phyloP scores from a whole-genome alignment of 176 grass and related monocot genomes.

The Secale cereale region DNA sequence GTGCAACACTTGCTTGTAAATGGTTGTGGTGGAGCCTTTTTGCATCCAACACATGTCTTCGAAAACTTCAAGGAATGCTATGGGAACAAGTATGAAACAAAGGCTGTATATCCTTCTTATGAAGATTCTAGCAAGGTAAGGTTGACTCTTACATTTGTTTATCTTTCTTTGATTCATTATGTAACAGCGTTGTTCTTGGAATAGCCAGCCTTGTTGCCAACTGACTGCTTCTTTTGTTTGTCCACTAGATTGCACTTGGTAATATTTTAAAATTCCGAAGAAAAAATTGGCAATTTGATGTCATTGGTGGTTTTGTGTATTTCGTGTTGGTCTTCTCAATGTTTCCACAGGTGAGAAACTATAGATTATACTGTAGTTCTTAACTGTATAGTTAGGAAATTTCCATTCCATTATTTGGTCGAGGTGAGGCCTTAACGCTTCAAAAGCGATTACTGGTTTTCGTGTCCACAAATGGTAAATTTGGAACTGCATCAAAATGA shows the following conservation, averaged over 20 bases:
- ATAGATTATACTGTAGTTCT: background rate
- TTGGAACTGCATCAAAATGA: background rate
- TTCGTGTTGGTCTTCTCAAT: slow-evolving; percentile 95
- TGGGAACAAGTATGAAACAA: slow-evolving; percentile 80
- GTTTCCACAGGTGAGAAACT: slow-evolving; percentile 87
- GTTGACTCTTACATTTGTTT: background rate
- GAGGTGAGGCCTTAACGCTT: background rate
- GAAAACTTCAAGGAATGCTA: slow-evolving; percentile 68
- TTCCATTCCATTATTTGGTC: background rate
- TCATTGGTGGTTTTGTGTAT: slow-evolving; percentile 97
- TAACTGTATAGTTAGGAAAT: background rate
- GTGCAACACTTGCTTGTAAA: slow-evolving; percentile 95
- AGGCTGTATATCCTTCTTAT: slow-evolving; percentile 80
- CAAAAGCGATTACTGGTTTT: too few relatives aligned
- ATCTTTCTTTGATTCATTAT: background rate
- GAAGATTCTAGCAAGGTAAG: slow-evolving; percentile 92
- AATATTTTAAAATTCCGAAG: slow-evolving; percentile 95
- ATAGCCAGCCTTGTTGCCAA: slow-evolving; percentile 13
- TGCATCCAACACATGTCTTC: slow-evolving; percentile 97
- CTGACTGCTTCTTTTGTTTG: slow-evolving; percentile 24
- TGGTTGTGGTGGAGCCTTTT: slow-evolving; percentile 94
- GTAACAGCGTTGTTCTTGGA: background rate
- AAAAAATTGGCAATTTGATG: slow-evolving; percentile 99
- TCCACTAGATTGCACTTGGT: slow-evolving; percentile 85
- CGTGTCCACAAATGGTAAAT: background rate